Evolutionary conservation across 495 filamentous ascomycete species (phyloP), one percentile per base, ranked within the genome.

Genomic region (Amorphotheca resinae): DNA sequence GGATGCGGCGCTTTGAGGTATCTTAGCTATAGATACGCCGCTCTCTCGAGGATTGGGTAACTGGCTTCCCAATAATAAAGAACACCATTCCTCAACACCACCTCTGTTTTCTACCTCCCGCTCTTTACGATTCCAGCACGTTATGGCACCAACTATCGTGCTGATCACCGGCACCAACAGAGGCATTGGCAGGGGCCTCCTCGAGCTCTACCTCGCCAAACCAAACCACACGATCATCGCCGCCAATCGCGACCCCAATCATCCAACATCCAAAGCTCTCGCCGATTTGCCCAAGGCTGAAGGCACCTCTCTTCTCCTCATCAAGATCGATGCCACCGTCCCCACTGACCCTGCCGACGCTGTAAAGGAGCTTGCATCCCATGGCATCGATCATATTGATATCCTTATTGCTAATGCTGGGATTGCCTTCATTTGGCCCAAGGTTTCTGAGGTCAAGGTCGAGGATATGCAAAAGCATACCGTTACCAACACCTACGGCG

Each of bases 381-480:
- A 64, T 26, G 60, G 54, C 4, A 57, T 73, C 41, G 37, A 41
- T 5, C 41, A 52, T 23, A 44, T 76, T 16, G 66, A 74, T 50
- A 59, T 70, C 16, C 56, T 73, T 4, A 60, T 76, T 23, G 69
- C 70, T 31, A 73, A 73, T 45, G 66, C 69, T 0, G 69, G 64
- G 1, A 52, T 42, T 25, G 50, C 45, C 1, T 46, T 51, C 15
- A 30, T 46, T 1, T 64, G 41, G 34, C 59, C 60, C 1, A 52
- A 50, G 42, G 53, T 65, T 16, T 50, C 54, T 4, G 58, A 64
- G 0, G 38, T 58, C 4, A 53, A 51, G 26, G 34, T 45, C 7
- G 41, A 35, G 1, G 60, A 65, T 14, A 33, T 64, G 33, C 31
- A 52, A 36, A 43, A 36, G 20, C 62, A 65, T 36, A 30, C 58